These are phyloP conservation scores for Lipomyces sp. DNA, from an alignment of 805 yeast genomes.

Conservation along the genomic window DNA sequence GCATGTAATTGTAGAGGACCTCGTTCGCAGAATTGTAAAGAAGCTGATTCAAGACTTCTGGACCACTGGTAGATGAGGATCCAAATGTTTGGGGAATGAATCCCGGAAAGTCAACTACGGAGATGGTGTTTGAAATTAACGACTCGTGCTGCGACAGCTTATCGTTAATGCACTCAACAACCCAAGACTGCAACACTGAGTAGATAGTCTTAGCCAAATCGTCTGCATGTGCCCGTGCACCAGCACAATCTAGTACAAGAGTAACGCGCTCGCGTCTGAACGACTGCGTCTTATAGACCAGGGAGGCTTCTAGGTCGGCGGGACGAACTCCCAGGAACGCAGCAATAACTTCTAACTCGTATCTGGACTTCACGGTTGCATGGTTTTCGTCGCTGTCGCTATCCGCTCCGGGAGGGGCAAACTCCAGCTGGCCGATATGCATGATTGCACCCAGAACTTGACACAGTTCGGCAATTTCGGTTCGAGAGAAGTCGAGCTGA, in stretches of 20 bases:
- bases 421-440: slow-evolving; percentile 51
- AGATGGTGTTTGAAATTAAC: slow-evolving; percentile 45
- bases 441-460: slow-evolving; percentile 52
- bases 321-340: slow-evolving; percentile 50
- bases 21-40: slow-evolving; percentile 52
- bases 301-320: slow-evolving; percentile 46
- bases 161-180: slow-evolving; percentile 48
- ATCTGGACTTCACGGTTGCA: slow-evolving; percentile 36
- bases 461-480: slow-evolving; percentile 56
- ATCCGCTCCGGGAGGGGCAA: slow-evolving; percentile 44
- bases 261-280: slow-evolving; percentile 50
- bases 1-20: slow-evolving; percentile 48
- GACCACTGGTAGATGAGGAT: slow-evolving; percentile 7
- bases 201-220: slow-evolving; percentile 50
- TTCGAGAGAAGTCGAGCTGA: slow-evolving; percentile 54
- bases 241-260: slow-evolving; percentile 48
- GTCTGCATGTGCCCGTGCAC: slow-evolving; percentile 51
- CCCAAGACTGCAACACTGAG: slow-evolving; percentile 48
- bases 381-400: slow-evolving; percentile 40
- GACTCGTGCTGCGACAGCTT: slow-evolving; percentile 43
- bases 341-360: slow-evolving; percentile 46
- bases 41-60: slow-evolving; percentile 46
- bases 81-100: slow-evolving; percentile 42
- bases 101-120: slow-evolving; percentile 51
- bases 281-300: slow-evolving; percentile 48